A percentile compares a stretch with the other conserved stretches of the same genome.
Conservation (phyloP, 768 basidiomycete species). For the Fomitopsis serialis region DNA sequence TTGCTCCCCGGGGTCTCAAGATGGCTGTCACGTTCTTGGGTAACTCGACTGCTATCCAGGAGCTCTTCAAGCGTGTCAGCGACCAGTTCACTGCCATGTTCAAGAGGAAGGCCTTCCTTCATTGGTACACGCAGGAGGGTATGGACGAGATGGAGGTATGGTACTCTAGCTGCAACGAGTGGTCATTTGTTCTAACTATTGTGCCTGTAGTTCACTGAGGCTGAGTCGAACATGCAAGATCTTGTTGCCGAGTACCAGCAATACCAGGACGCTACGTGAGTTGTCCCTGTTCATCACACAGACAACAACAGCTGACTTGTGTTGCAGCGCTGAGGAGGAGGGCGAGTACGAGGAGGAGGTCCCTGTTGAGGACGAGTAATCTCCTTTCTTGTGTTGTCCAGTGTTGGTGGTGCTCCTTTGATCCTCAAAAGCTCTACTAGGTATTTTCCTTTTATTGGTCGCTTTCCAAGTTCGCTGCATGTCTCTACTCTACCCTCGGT, state of each 20-base stretch:
- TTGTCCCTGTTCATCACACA: constrained; percentile 27
- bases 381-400: constrained; percentile 3
- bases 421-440: constrained; percentile 22
- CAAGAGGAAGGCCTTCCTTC: constrained; percentile 97
- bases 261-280: constrained; percentile 93
- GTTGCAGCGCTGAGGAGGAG: constrained; percentile 72
- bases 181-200: too few relatives aligned
- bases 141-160: constrained; percentile 99
- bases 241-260: constrained; percentile 97
- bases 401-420: constrained; percentile 8
- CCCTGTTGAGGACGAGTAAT: constrained; percentile 44
- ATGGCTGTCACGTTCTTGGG: constrained; percentile 98
- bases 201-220: constrained; percentile 77
- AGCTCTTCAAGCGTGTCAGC: constrained; percentile 97
- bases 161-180: too few relatives aligned
- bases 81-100: constrained; percentile 99
- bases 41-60: constrained; percentile 96
- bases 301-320: not conserved
- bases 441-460: constrained; percentile 28
- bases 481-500: constrained; percentile 10
- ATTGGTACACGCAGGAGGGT: constrained; percentile 99
- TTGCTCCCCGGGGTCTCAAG: constrained; percentile 91
- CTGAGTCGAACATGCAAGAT: constrained; percentile 99
- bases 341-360: constrained; percentile 85
- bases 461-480: constrained; percentile 20